Base-by-base conservation (phyloP, 805 yeast species). In the Komagataella mondaviorum region DNA sequence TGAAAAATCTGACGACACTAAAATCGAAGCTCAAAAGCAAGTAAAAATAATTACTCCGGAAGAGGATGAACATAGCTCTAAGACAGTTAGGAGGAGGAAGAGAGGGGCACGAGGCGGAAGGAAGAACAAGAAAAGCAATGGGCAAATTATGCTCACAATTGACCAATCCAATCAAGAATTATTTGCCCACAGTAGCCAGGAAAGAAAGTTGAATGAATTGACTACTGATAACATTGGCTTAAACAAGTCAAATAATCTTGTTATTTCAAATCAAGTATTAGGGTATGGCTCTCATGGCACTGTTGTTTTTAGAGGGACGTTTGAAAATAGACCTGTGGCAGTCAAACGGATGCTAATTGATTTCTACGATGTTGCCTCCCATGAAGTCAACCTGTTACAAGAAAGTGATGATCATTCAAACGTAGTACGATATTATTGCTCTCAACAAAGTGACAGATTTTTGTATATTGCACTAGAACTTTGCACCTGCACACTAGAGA, bases 201-300 rank as follows among this genome's bases (percentile, higher is more conserved):
- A 39, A 49, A 51, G 46, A 17, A 45, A 12, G 6, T 22, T 44
- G 16, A 51, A 47, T 6, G 51, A 44, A 5, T 52, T 48, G 4
- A 39, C 36, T 30, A 45, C n/a, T 16, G n/a, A 14, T 49, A 6
- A 44, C 51, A 20, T 51, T 6, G 48, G 51, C 14, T 55, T 48
- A 6, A 53, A 54, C 18, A 56, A 68, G 44, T 69, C 75, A 50
- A 78, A 73, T 50, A 80, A 76, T 52, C 65, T 88, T 55, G 69
- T 73, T 0, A 77, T 91, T 3, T 78, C 95, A 0, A 85, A 85
- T 55, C 78, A 75, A 24, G 76, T 89, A n/a, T 68, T 93, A 49
- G 99, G 99, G 0, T 88, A 88, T 63, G 99, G 99, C 1, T 88
- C 96, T 0, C 96, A 90, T 58, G 99, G 99, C 23, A 93, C 99